These are phyloP conservation scores for Rhodomyrtus psidioides DNA, from an alignment of 441 rosid species.

Conservation along the genomic window DNA sequence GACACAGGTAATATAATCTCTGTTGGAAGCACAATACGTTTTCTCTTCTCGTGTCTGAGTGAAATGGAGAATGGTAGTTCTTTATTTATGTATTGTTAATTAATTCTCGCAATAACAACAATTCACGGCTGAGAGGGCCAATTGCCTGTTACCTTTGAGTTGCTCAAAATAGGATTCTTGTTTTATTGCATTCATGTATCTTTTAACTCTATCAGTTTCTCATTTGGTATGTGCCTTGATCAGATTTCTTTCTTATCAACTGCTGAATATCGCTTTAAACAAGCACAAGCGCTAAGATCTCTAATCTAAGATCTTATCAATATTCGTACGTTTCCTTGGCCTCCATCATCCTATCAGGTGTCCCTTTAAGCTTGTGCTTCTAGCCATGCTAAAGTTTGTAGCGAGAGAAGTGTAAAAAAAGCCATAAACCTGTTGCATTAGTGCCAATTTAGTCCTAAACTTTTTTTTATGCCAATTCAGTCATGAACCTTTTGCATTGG, in stretches of 20 bases:
- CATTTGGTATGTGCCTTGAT: background rate
- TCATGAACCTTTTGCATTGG: too few species aligned
- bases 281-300: background rate
- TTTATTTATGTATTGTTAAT: too few species aligned
- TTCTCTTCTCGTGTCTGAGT: background rate
- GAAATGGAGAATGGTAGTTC: background rate
- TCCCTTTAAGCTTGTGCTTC: background rate
- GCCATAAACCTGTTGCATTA: too few species aligned
- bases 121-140: background rate
- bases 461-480: too few species aligned
- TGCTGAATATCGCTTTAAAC: background rate
- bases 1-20: background rate
- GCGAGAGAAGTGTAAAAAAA: too few species aligned
- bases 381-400: background rate
- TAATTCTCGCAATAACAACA: background rate
- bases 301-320: background rate
- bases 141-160: background rate
- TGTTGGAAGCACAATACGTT: background rate
- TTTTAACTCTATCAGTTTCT: background rate
- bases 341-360: background rate
- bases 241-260: background rate
- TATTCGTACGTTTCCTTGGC: background rate
- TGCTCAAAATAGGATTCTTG: background rate
- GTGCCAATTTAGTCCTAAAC: too few species aligned
- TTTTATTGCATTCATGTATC: background rate